Percentiles rank a stretch among this genome's conserved stretches.
Evolutionary conservation across 1,139 yeast species (phyloP).

Genomic region (Geotrichum macrosporum): DNA sequence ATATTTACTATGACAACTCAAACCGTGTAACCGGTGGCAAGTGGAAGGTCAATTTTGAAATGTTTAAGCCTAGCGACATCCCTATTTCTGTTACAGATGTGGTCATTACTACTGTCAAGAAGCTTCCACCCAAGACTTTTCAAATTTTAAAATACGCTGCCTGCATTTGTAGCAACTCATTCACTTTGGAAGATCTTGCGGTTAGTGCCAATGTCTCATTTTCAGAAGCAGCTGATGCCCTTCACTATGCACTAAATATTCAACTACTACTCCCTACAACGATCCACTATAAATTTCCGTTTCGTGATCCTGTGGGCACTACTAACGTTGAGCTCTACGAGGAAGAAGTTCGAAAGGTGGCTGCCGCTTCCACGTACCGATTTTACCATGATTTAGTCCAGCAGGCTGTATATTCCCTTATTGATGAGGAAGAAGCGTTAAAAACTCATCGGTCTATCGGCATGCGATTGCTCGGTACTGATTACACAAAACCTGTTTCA

Average conservation of each 20-base stretch:
- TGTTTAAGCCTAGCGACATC: constrained; percentile 25
- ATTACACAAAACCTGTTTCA: constrained; percentile 25
- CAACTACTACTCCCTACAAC: constrained; percentile 43
- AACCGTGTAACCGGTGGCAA: constrained; percentile 27
- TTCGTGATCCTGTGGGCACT: constrained; percentile 40
- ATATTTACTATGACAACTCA: constrained; percentile 28
- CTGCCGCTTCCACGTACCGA: constrained; percentile 40
- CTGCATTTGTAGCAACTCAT: constrained; percentile 44
- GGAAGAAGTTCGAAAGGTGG: constrained; percentile 40
- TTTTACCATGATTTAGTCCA: constrained; percentile 40
- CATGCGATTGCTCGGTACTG: constrained; percentile 39
- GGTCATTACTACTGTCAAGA: constrained; percentile 29
- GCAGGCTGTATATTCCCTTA: constrained; percentile 39
- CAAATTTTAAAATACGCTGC: constrained; percentile 45
- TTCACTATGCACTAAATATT: constrained; percentile 41
- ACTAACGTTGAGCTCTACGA: constrained; percentile 43
- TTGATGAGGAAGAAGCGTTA: constrained; percentile 34
- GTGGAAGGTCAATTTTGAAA: constrained; percentile 34
- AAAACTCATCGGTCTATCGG: constrained; percentile 46
- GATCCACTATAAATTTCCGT: constrained; percentile 49
- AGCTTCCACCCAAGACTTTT: constrained; percentile 29
- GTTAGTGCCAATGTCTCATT: constrained; percentile 41
- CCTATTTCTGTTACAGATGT: constrained; percentile 31
- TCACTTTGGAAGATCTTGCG: constrained; percentile 45
- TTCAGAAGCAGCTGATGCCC: constrained; percentile 34